Conservation (phyloP, 306 rosid genomes). For the Prunus campanulata region DNA sequence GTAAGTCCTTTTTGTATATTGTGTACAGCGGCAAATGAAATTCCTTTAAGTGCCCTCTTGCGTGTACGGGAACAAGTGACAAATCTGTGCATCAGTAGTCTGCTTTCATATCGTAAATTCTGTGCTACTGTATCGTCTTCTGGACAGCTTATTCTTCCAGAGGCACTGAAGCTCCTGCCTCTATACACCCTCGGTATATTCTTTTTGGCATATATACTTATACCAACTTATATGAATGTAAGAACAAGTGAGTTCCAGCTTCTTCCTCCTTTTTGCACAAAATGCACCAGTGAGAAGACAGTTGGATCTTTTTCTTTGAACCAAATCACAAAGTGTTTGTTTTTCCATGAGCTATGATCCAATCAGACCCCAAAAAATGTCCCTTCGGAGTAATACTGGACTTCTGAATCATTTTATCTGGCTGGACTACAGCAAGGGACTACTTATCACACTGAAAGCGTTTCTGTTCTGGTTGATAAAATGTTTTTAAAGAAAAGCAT, state of each 20-base stretch:
- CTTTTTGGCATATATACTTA: background rate
- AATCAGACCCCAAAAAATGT: background rate
- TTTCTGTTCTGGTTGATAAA: background rate
- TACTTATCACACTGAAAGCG: background rate
- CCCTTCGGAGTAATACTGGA: background rate
- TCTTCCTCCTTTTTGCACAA: no score
- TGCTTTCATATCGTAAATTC: conserved; percentile 85
- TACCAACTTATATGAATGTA: background rate
- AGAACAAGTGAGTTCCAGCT: no score
- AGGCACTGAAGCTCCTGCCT: conserved; percentile 98
- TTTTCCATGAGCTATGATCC: background rate
- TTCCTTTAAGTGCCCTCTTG: conserved; percentile 69
- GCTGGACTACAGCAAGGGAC: background rate
- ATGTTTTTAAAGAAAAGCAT: background rate
- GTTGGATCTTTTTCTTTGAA: no score
- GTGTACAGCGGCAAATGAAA: conserved; percentile 77
- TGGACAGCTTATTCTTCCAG: conserved; percentile 97
- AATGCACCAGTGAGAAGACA: no score
- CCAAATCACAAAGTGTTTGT: background rate
- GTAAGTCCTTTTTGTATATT: conserved; percentile 13
- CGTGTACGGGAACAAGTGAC: conserved; percentile 89
- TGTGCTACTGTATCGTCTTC: conserved; percentile 97
- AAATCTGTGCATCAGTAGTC: conserved; percentile 75
- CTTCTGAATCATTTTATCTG: background rate
- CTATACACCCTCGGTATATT: conserved; percentile 81